Conservation (phyloP, 192 early-diverging fungal genomes). For the Thoreauomyces humboldtii region DNA sequence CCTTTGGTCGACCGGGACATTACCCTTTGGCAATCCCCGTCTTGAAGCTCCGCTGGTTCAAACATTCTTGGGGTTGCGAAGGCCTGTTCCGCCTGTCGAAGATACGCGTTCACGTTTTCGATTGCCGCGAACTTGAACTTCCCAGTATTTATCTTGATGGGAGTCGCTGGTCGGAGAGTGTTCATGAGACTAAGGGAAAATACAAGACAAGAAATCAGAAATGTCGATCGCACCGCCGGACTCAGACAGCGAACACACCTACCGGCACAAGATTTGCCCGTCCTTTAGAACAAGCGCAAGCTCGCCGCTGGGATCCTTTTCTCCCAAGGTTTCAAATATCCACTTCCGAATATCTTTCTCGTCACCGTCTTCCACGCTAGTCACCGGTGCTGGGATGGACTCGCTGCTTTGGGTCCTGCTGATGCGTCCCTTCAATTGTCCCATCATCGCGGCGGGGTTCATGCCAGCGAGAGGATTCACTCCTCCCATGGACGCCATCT, state of each 20-base stretch:
- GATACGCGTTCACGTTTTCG: slow-evolving; percentile 35
- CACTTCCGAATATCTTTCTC: slow-evolving; percentile 16
- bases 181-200: slow-evolving; percentile 26
- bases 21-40: neutral
- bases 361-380: slow-evolving; percentile 5
- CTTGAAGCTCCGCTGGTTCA: slow-evolving; percentile 20
- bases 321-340: slow-evolving; percentile 8
- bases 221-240: neutral
- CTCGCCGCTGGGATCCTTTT: neutral
- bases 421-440: slow-evolving; percentile 12
- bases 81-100: slow-evolving; percentile 5
- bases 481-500: slow-evolving; percentile 23
- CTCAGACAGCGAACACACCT: too few species aligned
- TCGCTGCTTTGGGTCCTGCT: neutral
- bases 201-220: neutral
- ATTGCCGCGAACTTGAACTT: slow-evolving; percentile 28
- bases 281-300: slow-evolving; percentile 8
- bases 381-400: neutral
- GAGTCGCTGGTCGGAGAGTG: slow-evolving; percentile 11
- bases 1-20: too few species aligned
- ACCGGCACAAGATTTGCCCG: slow-evolving; percentile 21
- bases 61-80: slow-evolving; percentile 26
- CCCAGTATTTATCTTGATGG: slow-evolving; percentile 32
- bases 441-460: slow-evolving; percentile 11
- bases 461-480: slow-evolving; percentile 17